phyloP scores from a whole-genome alignment of 2,329 filamentous ascomycete species.

The Diatrype stigma region DNA sequence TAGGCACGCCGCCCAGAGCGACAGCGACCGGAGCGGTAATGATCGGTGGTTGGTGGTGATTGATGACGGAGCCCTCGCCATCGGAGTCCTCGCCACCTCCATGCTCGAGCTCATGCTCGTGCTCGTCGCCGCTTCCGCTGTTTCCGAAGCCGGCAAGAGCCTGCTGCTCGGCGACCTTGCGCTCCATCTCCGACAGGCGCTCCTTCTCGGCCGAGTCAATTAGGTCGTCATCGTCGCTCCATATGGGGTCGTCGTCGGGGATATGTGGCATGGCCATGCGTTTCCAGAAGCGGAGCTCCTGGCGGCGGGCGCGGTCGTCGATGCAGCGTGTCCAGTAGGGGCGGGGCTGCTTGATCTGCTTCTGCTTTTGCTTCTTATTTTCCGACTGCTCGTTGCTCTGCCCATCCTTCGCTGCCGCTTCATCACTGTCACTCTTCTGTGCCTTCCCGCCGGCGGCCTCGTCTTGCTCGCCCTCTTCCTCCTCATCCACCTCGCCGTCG shows the following conservation, averaged over 20 bases:
- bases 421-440: background rate
- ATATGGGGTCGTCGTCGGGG: conserved; percentile 52
- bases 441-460: conserved; percentile 41
- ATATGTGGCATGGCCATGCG: conserved; percentile 60
- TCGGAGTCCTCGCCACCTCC: conserved; percentile 31
- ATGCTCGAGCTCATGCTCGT: conserved; percentile 27
- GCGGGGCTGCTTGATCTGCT: background rate
- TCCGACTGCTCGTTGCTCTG: background rate
- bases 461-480: conserved; percentile 40
- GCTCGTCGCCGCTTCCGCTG: conserved; percentile 1
- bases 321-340: conserved; percentile 29
- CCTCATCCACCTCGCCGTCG: background rate
- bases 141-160: conserved; percentile 29
- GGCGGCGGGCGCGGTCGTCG: conserved; percentile 47
- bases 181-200: conserved; percentile 46
- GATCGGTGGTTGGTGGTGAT: conserved; percentile 14
- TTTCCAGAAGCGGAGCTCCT: conserved; percentile 64
- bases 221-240: conserved; percentile 63
- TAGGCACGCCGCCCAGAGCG: conserved; percentile 38
- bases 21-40: background rate
- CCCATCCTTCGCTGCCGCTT: background rate
- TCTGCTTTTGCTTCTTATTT: background rate
- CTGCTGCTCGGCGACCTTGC: conserved; percentile 38
- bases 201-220: conserved; percentile 58
- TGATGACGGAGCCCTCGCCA: conserved; percentile 20